Evolutionary conservation across 495 filamentous ascomycete species (phyloP).

Genomic region (Lophium mytilinum): DNA sequence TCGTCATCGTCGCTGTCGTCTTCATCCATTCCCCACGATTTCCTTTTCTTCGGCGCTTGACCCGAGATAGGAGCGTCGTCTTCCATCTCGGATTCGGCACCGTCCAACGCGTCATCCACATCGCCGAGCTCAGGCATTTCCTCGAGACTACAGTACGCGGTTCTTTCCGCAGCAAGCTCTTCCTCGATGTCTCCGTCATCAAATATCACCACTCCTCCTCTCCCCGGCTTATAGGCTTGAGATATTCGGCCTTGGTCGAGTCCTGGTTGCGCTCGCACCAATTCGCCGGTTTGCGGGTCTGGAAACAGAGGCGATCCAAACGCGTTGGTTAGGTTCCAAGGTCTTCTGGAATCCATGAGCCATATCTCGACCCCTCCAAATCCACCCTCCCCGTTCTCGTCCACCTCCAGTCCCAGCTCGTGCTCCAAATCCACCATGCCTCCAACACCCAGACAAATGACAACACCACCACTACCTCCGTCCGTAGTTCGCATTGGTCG

Average conservation of each 20-base stretch:
- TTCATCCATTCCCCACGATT: slow-evolving; percentile 71
- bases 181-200: slow-evolving; percentile 96
- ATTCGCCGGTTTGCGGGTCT: slow-evolving; percentile 11
- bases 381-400: slow-evolving; percentile 46
- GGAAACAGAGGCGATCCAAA: slow-evolving; percentile 47
- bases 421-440: slow-evolving; percentile 78
- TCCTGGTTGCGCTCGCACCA: slow-evolving; percentile 42
- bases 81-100: slow-evolving; percentile 23
- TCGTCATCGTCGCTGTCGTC: slow-evolving; percentile 61
- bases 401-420: slow-evolving; percentile 55
- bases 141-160: slow-evolving; percentile 71
- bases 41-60: slow-evolving; percentile 57
- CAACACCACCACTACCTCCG: slow-evolving; percentile 75
- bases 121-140: slow-evolving; percentile 90
- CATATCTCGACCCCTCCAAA: slow-evolving; percentile 79
- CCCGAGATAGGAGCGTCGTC: slow-evolving; percentile 17
- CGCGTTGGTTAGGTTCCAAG: slow-evolving; percentile 92
- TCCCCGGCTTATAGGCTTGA: slow-evolving; percentile 61
- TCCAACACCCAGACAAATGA: slow-evolving; percentile 87
- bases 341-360: slow-evolving; percentile 83
- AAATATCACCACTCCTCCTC: slow-evolving; percentile 80
- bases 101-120: slow-evolving; percentile 42
- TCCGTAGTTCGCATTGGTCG: slow-evolving; percentile 70
- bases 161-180: slow-evolving; percentile 62
- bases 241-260: slow-evolving; percentile 60